Conservation (phyloP, 2,329 filamentous ascomycete genomes). For the Verticillium albo-atrum region DNA sequence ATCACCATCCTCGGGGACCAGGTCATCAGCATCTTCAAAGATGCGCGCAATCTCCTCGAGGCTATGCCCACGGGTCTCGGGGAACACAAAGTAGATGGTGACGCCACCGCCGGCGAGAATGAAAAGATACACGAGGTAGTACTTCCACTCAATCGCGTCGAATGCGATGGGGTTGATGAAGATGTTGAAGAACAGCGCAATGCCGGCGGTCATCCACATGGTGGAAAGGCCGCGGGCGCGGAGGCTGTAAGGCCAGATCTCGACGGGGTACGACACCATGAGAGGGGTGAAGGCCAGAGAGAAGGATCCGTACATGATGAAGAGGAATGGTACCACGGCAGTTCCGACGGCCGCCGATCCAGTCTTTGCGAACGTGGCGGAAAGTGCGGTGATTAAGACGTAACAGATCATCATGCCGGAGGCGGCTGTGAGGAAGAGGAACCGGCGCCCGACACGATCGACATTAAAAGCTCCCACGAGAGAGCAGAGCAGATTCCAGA, state of each 20-base stretch:
- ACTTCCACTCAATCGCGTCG: slow-evolving; percentile 34
- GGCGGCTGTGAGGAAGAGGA: slow-evolving; percentile 16
- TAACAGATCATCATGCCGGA: slow-evolving; percentile 12
- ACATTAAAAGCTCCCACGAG: slow-evolving; percentile 22
- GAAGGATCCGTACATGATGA: slow-evolving; percentile 31
- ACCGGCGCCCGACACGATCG: slow-evolving; percentile 7
- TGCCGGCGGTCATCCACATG: background rate
- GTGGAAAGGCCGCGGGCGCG: slow-evolving; percentile 6
- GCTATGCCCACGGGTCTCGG: slow-evolving; percentile 26
- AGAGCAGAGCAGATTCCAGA: slow-evolving; percentile 8
- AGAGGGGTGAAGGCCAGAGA: slow-evolving; percentile 29
- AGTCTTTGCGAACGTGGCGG: slow-evolving; percentile 12
- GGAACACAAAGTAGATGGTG: slow-evolving; percentile 23
- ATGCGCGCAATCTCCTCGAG: slow-evolving; percentile 27
- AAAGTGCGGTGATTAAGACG: slow-evolving; percentile 8
- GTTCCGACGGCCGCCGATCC: slow-evolving; percentile 10
- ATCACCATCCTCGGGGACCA: background rate
- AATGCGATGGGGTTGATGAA: slow-evolving; percentile 39
- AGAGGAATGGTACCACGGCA: slow-evolving; percentile 28
- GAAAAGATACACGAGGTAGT: slow-evolving; percentile 37
- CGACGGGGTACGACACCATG: slow-evolving; percentile 21
- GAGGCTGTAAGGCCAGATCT: slow-evolving; percentile 19
- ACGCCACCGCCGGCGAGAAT: slow-evolving; percentile 12
- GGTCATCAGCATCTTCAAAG: background rate
- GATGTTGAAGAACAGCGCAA: slow-evolving; percentile 13